These are phyloP conservation scores for Linum usitatissimum DNA, from an alignment of 345 rosid species.

Conservation along the genomic window DNA sequence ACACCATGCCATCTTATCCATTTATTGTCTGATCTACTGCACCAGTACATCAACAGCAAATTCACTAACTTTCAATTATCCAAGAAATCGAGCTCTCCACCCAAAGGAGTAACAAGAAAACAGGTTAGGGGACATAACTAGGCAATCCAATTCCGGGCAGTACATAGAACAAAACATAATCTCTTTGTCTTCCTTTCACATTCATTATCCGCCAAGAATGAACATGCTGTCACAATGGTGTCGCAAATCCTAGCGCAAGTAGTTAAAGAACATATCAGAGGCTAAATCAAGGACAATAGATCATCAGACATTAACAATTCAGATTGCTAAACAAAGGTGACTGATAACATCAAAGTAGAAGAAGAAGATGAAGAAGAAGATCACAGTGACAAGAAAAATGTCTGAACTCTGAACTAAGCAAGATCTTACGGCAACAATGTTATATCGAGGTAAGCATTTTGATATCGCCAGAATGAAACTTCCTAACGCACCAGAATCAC, in stretches of 20 bases:
- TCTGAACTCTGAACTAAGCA: not conserved
- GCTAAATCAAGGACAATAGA: not conserved
- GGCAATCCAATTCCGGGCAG: not conserved
- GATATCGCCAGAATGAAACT: not conserved
- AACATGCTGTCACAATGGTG: conserved; percentile 59
- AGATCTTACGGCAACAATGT: not conserved
- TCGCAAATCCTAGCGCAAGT: conserved; percentile 53
- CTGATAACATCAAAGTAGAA: no score
- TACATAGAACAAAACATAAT: not conserved
- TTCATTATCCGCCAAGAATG: not conserved
- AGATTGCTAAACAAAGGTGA: not conserved
- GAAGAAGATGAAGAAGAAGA: not conserved
- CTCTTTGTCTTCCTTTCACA: not conserved
- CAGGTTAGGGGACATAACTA: no score
- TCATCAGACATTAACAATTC: not conserved
- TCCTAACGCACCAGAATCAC: not conserved
- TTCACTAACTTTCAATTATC: not conserved
- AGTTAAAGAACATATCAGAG: not conserved
- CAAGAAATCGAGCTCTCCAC: not conserved
- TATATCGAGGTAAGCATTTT: not conserved
- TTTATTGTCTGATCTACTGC: not conserved
- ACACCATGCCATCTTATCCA: not conserved
- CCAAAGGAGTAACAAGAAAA: not conserved
- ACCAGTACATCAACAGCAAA: not conserved
- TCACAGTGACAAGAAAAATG: not conserved